Evolutionary conservation across 73 alveolate genomes (phyloP).

Genomic region (Paramecium octaurelia): DNA sequence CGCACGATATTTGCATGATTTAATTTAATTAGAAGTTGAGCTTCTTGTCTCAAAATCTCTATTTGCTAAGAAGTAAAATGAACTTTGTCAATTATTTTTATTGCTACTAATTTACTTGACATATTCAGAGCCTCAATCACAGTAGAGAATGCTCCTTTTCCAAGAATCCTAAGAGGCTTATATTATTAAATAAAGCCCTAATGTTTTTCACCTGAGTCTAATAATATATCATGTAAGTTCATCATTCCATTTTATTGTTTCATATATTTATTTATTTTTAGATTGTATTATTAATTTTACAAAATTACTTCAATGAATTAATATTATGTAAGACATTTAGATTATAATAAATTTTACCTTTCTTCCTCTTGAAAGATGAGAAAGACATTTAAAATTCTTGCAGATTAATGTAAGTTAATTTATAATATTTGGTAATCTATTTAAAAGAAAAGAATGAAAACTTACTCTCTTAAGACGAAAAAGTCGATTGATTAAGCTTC

Average conservation of each 20-base stretch:
- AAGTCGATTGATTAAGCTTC: not conserved
- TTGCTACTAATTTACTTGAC: not conserved
- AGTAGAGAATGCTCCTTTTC: constrained; percentile 3
- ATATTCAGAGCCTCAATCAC: not conserved
- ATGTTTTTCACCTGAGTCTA: not conserved
- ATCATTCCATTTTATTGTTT: not conserved
- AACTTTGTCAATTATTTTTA: not conserved
- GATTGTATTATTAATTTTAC: too few species aligned
- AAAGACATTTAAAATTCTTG: too few species aligned
- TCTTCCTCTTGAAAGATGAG: too few species aligned
- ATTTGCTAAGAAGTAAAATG: not conserved
- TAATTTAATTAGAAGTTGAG: not conserved
- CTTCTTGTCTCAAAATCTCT: constrained; percentile 4
- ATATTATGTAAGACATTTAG: too few species aligned
- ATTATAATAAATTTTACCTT: too few species aligned
- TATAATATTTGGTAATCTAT: too few species aligned
- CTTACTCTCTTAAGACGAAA: not conserved
- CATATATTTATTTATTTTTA: not conserved
- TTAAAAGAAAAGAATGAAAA: too few species aligned
- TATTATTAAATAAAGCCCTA: too few species aligned
- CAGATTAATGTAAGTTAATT: too few species aligned
- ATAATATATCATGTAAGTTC: not conserved
- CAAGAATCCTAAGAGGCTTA: not conserved
- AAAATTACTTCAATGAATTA: too few species aligned
- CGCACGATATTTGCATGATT: not conserved